Conservation (phyloP, 495 filamentous ascomycete species). For the Penicillium parvum region DNA sequence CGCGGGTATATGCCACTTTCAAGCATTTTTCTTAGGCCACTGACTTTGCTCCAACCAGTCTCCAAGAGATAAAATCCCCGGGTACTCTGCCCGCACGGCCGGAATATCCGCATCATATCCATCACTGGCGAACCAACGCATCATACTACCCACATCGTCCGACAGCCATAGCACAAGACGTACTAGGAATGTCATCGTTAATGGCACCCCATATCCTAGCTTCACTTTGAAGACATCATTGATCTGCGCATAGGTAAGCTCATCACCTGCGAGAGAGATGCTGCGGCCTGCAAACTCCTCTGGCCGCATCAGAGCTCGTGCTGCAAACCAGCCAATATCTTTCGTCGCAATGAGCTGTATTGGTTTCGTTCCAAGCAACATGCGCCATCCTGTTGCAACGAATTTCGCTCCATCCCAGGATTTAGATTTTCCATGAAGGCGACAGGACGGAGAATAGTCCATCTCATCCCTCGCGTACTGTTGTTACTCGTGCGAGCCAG, state of each 20-base stretch:
- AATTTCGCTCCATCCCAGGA: conserved; percentile 53
- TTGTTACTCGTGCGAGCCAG: conserved; percentile 28
- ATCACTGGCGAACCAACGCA: conserved; percentile 55
- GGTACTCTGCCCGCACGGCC: too few species aligned
- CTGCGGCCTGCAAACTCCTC: conserved; percentile 37
- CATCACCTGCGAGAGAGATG: conserved; percentile 54
- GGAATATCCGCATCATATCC: conserved; percentile 58
- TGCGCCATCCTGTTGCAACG: conserved; percentile 48
- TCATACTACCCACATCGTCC: conserved; percentile 54
- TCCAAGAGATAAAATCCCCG: too few species aligned
- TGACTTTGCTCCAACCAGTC: too few species aligned
- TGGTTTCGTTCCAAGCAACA: conserved; percentile 41
- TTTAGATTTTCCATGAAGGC: conserved; percentile 65
- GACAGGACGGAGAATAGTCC: conserved; percentile 55
- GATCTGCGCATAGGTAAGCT: conserved; percentile 47
- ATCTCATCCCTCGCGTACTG: conserved; percentile 44
- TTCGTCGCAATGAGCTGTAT: conserved; percentile 53
- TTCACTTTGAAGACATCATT: conserved; percentile 44
- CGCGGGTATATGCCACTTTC: too few species aligned
- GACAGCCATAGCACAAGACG: conserved; percentile 40
- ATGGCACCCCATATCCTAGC: conserved; percentile 43
- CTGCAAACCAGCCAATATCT: conserved; percentile 62
- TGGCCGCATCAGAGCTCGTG: conserved; percentile 50
- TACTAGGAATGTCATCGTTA: conserved; percentile 41
- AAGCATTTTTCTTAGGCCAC: too few species aligned